Conservation (phyloP, 139 green algal species). For the Mesotaenium endlicherianum region DNA sequence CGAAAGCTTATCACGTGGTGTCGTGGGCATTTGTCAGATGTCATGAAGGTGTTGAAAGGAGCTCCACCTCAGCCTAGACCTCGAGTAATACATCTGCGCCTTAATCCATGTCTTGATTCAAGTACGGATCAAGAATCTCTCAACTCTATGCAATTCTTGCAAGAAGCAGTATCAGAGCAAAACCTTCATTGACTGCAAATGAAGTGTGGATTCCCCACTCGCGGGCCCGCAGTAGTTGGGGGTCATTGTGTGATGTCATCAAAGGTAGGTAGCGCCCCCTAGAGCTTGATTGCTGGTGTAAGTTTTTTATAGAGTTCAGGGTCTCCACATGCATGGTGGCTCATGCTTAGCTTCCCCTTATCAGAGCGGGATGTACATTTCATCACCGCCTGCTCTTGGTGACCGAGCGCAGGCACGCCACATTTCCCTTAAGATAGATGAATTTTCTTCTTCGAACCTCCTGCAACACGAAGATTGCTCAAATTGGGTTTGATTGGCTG, state of each 20-base stretch:
- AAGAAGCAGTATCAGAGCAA: background rate
- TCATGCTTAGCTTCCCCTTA: background rate
- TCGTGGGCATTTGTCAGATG: background rate
- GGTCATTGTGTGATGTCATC: background rate
- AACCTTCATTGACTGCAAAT: background rate
- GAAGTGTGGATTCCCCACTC: background rate
- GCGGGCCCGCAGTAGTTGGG: background rate
- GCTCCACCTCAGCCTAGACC: background rate
- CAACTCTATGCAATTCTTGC: background rate
- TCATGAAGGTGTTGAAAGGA: background rate
- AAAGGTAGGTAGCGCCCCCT: no score
- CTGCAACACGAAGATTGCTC: no score
- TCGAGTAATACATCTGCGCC: background rate
- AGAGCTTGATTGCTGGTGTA: no score
- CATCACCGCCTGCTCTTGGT: background rate
- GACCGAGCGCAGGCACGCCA: background rate
- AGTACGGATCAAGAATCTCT: background rate
- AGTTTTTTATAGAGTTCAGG: no score
- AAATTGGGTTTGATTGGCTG: background rate
- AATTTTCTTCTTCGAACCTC: no score
- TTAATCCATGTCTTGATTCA: background rate
- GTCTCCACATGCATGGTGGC: background rate
- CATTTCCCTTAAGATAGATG: no score
- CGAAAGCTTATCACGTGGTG: background rate
- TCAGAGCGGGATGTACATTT: background rate